These are phyloP conservation scores for Metarhizium brunneum DNA, from an alignment of 2,329 filamentous ascomycete species.

Conservation along the genomic window DNA sequence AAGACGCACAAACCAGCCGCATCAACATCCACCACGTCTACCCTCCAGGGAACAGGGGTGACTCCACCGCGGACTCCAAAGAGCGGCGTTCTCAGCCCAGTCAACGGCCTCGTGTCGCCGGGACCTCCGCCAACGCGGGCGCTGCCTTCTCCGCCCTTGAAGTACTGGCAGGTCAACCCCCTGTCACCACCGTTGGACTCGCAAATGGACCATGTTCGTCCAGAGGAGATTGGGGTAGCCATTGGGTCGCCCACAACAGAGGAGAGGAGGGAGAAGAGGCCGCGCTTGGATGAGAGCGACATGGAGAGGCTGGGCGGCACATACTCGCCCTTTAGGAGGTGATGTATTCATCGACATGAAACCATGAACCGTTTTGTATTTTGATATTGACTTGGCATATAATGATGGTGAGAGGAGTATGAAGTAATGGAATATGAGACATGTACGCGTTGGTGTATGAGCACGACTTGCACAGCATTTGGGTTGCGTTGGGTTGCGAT, in stretches of 20 bases:
- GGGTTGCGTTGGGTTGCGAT: neutral
- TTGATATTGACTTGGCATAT: neutral
- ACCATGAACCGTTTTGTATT: neutral
- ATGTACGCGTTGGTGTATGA: neutral
- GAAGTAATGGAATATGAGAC: neutral
- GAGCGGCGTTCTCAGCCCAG: neutral
- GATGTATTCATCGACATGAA: neutral
- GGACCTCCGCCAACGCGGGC: slow-evolving; percentile 37
- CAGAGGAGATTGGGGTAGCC: slow-evolving; percentile 4
- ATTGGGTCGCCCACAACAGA: neutral
- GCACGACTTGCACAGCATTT: neutral
- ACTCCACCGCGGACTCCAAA: neutral
- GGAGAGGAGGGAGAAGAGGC: slow-evolving; percentile 5
- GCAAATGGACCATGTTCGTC: neutral
- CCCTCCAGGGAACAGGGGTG: neutral
- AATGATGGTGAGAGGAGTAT: neutral
- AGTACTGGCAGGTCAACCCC: slow-evolving; percentile 4
- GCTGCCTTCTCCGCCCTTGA: slow-evolving; percentile 24
- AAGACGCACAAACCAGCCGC: neutral
- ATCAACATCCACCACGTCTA: neutral
- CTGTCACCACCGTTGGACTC: neutral
- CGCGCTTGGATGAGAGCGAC: slow-evolving; percentile 13
- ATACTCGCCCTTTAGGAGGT: slow-evolving; percentile 4
- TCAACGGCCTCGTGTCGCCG: slow-evolving; percentile 9
- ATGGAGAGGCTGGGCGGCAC: slow-evolving; percentile 9